phyloP scores from a whole-genome alignment of 805 yeast genomes.

The Candida sakaeoensis region DNA sequence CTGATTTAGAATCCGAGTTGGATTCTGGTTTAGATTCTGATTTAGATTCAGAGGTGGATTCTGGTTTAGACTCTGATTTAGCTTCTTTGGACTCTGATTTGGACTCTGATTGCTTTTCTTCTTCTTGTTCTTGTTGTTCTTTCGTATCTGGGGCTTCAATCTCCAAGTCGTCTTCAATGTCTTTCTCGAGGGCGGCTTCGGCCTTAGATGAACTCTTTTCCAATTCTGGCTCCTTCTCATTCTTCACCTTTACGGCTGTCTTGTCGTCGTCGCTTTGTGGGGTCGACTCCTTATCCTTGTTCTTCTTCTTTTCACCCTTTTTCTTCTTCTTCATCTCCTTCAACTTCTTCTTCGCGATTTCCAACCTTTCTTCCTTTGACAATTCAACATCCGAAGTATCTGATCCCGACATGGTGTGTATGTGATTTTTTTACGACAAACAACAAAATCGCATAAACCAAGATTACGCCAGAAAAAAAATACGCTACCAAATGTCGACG shows the following conservation, averaged over 20 bases:
- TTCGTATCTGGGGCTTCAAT: constrained; percentile 1
- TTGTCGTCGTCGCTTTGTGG: background rate
- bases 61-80: too few species aligned
- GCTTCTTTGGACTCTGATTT: too few species aligned
- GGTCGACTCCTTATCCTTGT: constrained; percentile 29
- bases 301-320: constrained; percentile 49
- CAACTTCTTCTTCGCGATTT: constrained; percentile 69
- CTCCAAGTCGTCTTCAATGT: background rate
- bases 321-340: constrained; percentile 62
- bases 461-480: too few species aligned
- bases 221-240: too few species aligned
- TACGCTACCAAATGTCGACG: too few species aligned
- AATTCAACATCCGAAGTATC: constrained; percentile 20
- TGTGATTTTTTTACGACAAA: background rate
- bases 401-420: constrained; percentile 13
- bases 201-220: background rate
- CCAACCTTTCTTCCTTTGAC: constrained; percentile 58
- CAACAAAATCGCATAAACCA: too few species aligned
- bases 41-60: too few species aligned
- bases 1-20: background rate
- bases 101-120: too few species aligned
- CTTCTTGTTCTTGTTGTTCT: background rate
- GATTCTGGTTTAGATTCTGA: too few species aligned
- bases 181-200: background rate
- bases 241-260: background rate